A percentile compares a stretch with the other conserved stretches of the same genome.
Conservation (phyloP, 2,329 filamentous ascomycete genomes). For the Penicillium vulpinum region DNA sequence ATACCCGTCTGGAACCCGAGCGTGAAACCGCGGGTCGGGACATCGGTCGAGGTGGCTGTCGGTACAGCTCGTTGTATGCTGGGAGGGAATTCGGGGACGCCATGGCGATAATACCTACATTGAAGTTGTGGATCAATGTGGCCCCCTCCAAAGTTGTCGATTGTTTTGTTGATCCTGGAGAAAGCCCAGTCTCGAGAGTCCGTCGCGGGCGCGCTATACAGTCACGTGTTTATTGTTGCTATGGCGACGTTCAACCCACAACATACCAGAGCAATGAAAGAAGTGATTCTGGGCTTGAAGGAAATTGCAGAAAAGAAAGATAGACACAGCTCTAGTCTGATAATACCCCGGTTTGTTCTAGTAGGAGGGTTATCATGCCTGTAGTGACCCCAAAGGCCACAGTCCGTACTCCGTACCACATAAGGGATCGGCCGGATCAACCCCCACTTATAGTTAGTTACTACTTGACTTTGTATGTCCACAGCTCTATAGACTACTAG, state of each 20-base stretch:
- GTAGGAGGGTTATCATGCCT: neutral
- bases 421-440: neutral
- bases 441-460: neutral
- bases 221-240: conserved; percentile 21
- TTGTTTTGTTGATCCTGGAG: conserved; percentile 27
- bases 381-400: neutral
- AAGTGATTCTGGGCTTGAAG: neutral
- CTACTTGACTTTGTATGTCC: neutral
- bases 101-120: conserved; percentile 31
- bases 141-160: conserved; percentile 24
- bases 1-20: conserved; percentile 35
- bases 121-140: conserved; percentile 30
- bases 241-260: conserved; percentile 18
- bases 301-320: neutral
- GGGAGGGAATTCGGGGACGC: conserved; percentile 42
- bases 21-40: conserved; percentile 40
- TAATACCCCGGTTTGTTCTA: neutral
- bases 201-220: conserved; percentile 15
- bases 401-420: neutral
- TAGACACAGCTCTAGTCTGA: neutral
- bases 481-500: neutral
- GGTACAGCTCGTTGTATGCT: conserved; percentile 37
- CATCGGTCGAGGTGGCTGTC: conserved; percentile 40
- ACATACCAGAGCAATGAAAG: conserved; percentile 4
- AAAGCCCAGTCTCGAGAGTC: conserved; percentile 18